Evolutionary conservation across 768 basidiomycete species (phyloP), one percentile per base, ranked within the genome.

Genomic region (Trametes coccinea): DNA sequence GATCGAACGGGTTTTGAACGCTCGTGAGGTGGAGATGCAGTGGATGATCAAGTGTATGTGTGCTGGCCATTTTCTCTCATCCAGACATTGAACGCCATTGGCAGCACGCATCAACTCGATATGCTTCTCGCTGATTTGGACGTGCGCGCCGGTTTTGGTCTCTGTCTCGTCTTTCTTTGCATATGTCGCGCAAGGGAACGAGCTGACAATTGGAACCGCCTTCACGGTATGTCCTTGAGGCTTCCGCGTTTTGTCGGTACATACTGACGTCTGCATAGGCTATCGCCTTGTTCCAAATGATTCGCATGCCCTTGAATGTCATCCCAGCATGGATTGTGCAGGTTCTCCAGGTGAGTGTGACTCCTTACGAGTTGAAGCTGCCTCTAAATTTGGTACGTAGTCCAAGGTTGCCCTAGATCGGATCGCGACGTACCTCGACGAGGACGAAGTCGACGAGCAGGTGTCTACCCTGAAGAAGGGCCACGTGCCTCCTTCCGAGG

Each of bases 241-340:
- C 22, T 22, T 22, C 22, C 22, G 22, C 22, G 22, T 22, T 22
- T 22, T 22, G 22, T 22, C 22, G 22, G 22, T 22, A 22, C 22
- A 34, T 62, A 41, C 30, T 56, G 22, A 48, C 33, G 1, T 1
- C 13, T 17, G 11, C 53, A 2, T 52, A 88, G 83, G 79, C 93
- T 0, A 89, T 97, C 39, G 84, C 92, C 0, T 73, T 96, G 45
- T 96, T 96, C 73, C 80, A 80, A 48, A 94, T 97, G 94, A 80
- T 97, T 67, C 82, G 88, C 34, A 71, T 78, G 17, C 93, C 93
- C 0, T 76, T 95, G 48, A 91, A 91, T 66, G 81, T 90, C 31
- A 86, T 96, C 50, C 93, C 93, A 0, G 77, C 84, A 7, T 93
- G 85, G 80, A 84, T 90, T 48, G 88, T 95, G 7, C 85, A 90